Percentiles rank a stretch among this genome's conserved stretches.
phyloP scores from a whole-genome alignment of 169 alveolate genomes.

The Besnoitia besnoiti region DNA sequence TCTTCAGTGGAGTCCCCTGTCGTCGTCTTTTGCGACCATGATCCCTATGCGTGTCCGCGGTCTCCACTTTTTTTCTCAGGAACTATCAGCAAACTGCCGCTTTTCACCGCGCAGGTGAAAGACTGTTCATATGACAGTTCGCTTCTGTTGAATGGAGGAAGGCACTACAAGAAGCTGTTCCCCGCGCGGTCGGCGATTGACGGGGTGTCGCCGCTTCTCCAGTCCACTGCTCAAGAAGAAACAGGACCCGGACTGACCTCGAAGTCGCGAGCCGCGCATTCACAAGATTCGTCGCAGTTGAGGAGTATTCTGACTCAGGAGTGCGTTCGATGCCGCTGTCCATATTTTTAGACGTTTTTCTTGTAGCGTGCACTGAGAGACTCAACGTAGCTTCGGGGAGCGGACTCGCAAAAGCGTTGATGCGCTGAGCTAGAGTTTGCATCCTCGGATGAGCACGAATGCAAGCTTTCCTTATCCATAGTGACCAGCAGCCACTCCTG shows the following conservation, averaged over 20 bases:
- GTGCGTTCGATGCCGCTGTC: neutral
- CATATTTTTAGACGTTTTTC: neutral
- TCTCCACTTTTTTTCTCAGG: too few relatives aligned
- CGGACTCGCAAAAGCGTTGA: too few relatives aligned
- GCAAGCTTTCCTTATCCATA: too few relatives aligned
- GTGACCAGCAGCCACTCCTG: too few relatives aligned
- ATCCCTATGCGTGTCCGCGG: too few relatives aligned
- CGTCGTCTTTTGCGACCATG: too few relatives aligned
- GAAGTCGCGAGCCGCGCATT: neutral
- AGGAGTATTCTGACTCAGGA: neutral
- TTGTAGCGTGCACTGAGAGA: too few relatives aligned
- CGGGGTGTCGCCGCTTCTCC: neutral
- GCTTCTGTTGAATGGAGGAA: neutral
- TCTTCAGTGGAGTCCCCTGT: too few relatives aligned
- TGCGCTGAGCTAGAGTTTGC: too few relatives aligned
- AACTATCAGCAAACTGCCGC: too few relatives aligned
- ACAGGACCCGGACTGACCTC: neutral
- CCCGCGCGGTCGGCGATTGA: neutral
- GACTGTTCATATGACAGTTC: neutral
- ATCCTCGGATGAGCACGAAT: too few relatives aligned
- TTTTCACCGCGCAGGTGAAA: neutral
- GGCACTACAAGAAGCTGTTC: neutral
- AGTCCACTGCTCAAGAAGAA: neutral
- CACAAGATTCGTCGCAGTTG: neutral
- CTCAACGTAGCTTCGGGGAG: too few relatives aligned